Base-by-base conservation (phyloP, 2,329 filamentous ascomycete genomes). In the Diaporthe sp. region DNA sequence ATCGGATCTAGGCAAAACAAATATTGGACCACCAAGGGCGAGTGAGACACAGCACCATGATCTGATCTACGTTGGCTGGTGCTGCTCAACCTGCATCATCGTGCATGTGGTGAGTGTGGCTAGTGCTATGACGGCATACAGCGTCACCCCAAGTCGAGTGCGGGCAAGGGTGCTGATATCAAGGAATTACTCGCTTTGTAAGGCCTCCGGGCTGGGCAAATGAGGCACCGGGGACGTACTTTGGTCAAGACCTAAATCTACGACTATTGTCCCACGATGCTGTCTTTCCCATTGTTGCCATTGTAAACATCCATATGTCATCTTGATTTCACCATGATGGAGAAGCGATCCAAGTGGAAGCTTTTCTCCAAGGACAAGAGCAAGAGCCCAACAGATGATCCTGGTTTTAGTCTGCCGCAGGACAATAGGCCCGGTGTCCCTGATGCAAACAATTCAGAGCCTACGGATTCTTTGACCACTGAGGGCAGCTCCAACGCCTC, bases 61-160 rank as follows among this genome's bases (percentile, higher is more conserved):
- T 53, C 32, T 53, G 63, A 68, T 68, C 63, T 47, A 22, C 63
- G 53, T 27, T 27, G 63, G 32, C 47, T 32, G 39, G 47, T 37
- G 44, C 44, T 27, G 9, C 3, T 53, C n/a, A 15, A 27, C 30
- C 63, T 68, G 63, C 63, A 68, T 68, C 63, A 68, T 53, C 63
- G 47, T 68, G 63, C 63, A 68, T 68, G 32, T 27, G n/a, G 8
- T 44, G 27, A 37, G 32, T 66, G 63, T 66, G 61, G 63, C 63
- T 68, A 68, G 63, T 53, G 63, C 47, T 37, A 68, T 68, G 63
- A 68, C 63, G 63, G 63, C 63, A 68, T 68, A 68, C 63, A 53
- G 32, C 63, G 63, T 68, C 63, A 68, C 63, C 63, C 44, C 47
- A 37, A 68, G 19, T 65, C 42, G 17, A 53, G n/a, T 25, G 47